Percentiles rank a stretch among this genome's conserved stretches.
Evolutionary conservation across 805 yeast species (phyloP).

Genomic region (Yarrowia sp.): DNA sequence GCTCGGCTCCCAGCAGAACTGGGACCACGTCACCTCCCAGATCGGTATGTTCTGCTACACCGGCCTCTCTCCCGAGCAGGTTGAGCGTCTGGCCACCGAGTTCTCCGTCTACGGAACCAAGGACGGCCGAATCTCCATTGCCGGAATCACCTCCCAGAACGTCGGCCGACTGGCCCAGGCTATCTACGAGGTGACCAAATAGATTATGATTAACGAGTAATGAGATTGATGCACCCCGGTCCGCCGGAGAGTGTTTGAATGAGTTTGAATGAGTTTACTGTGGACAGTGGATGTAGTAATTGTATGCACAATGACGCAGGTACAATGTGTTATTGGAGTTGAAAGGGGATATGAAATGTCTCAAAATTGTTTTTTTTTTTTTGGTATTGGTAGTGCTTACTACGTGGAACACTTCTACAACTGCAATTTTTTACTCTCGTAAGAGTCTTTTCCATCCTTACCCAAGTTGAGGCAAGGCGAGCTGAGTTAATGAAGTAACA

Average conservation of each 20-base stretch:
- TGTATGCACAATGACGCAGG: too few relatives aligned
- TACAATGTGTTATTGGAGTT: too few relatives aligned
- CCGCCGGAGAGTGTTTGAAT: not conserved
- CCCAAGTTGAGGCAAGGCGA: too few relatives aligned
- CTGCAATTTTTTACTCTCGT: too few relatives aligned
- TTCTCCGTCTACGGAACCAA: constrained; percentile 79
- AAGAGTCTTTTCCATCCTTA: too few relatives aligned
- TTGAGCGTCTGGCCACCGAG: constrained; percentile 64
- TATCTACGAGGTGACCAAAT: constrained; percentile 38
- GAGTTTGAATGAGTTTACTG: not conserved
- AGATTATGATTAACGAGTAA: constrained; percentile 22
- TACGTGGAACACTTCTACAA: too few relatives aligned
- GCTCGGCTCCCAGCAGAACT: constrained; percentile 78
- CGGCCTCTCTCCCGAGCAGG: constrained; percentile 76
- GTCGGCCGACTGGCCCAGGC: constrained; percentile 75
- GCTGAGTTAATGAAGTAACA: too few relatives aligned
- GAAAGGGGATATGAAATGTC: too few relatives aligned
- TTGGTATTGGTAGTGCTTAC: too few relatives aligned
- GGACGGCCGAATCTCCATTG: constrained; percentile 89
- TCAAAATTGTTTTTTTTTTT: too few relatives aligned
- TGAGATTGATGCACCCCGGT: not conserved
- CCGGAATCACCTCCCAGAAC: constrained; percentile 81
- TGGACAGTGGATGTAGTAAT: too few relatives aligned
- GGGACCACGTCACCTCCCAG: constrained; percentile 89
- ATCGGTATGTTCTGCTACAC: constrained; percentile 97